Percentiles rank a stretch among this genome's conserved stretches.
phyloP scores from a whole-genome alignment of 2,329 filamentous ascomycete species.

The Scorias spongiosa region DNA sequence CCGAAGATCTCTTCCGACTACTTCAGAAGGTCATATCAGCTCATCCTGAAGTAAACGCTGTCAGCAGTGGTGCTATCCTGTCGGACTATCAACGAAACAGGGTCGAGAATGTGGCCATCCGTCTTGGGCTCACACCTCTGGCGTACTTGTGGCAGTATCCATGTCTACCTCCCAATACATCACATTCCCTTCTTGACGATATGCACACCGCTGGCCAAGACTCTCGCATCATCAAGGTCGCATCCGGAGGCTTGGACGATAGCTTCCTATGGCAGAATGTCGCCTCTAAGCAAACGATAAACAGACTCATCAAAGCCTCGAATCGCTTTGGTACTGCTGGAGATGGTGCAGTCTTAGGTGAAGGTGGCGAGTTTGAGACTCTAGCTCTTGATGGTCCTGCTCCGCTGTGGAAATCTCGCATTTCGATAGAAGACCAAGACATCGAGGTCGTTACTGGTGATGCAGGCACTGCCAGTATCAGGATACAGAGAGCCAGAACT shows the following conservation, averaged over 20 bases:
- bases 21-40: conserved; percentile 48
- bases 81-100: conserved; percentile 92
- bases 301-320: conserved; percentile 39
- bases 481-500: conserved; percentile 28
- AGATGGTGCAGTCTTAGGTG: conserved; percentile 63
- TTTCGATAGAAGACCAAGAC: conserved; percentile 44
- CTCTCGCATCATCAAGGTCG: conserved; percentile 88
- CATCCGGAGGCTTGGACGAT: conserved; percentile 75
- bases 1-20: conserved; percentile 69
- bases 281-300: conserved; percentile 36
- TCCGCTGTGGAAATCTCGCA: conserved; percentile 54
- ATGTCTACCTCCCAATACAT: conserved; percentile 41
- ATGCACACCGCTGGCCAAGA: conserved; percentile 68
- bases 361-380: conserved; percentile 94
- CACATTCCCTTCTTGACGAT: conserved; percentile 51
- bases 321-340: conserved; percentile 50
- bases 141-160: conserved; percentile 91
- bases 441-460: conserved; percentile 46
- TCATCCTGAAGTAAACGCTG: conserved; percentile 70
- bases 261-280: conserved; percentile 69
- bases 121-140: conserved; percentile 68
- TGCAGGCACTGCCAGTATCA: conserved; percentile 63
- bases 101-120: conserved; percentile 79
- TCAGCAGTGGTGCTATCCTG: conserved; percentile 82
- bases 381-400: conserved; percentile 68